A percentile compares a stretch with the other conserved stretches of the same genome.
These are phyloP conservation scores for Leucocoprinus sp. DNA, from an alignment of 768 basidiomycete genomes.

Conservation along the genomic window DNA sequence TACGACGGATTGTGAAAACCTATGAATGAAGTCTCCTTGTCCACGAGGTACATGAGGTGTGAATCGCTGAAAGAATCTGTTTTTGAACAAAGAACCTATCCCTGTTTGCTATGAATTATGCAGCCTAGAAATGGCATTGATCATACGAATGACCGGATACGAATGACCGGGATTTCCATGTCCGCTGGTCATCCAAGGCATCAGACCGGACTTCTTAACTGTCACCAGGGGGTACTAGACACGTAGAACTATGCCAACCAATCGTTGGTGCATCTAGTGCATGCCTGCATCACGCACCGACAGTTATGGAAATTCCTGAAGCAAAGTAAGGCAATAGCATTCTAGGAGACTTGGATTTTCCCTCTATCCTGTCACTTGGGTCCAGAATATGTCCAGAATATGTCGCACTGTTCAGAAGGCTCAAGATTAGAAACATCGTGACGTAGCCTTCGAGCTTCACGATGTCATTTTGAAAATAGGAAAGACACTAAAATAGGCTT, in stretches of 20 bases:
- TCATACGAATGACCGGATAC: not conserved
- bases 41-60: not conserved
- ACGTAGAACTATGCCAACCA: slow-evolving; percentile 3
- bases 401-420: no score
- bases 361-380: not conserved
- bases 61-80: not conserved
- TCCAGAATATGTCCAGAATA: slow-evolving; percentile 5
- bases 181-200: not conserved
- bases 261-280: slow-evolving; percentile 5
- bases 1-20: not conserved
- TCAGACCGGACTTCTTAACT: not conserved
- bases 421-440: no score
- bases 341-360: slow-evolving; percentile 1
- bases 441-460: no score
- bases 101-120: not conserved
- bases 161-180: not conserved
- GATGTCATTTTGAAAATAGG: no score
- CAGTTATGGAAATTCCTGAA: not conserved
- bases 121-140: not conserved
- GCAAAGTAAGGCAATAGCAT: slow-evolving; percentile 5
- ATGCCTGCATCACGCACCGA: slow-evolving; percentile 8
- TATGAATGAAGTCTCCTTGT: slow-evolving; percentile 2
- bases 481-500: no score
- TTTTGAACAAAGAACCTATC: not conserved
- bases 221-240: slow-evolving; percentile 1